phyloP scores from a whole-genome alignment of 1,139 yeast species.

The Ogataea hybrid region DNA sequence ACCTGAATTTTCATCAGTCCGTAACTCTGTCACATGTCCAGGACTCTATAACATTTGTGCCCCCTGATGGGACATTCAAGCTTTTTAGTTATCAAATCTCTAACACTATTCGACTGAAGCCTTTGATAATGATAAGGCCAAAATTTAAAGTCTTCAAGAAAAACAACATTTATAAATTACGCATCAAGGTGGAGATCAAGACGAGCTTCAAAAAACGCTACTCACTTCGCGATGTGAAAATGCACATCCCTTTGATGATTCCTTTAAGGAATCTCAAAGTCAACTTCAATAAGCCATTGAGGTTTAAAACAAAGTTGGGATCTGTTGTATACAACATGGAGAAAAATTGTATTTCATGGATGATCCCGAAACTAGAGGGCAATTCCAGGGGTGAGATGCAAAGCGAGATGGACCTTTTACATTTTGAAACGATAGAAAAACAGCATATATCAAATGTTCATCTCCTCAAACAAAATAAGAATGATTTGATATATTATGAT shows the following conservation, averaged over 20 bases:
- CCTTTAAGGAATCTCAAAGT: conserved; percentile 32
- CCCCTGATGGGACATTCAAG: conserved; percentile 77
- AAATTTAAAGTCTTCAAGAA: conserved; percentile 41
- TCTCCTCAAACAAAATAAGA: conserved; percentile 30
- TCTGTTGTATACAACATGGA: conserved; percentile 66
- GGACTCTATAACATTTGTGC: conserved; percentile 61
- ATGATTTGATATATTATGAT: conserved; percentile 42
- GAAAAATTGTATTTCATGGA: conserved; percentile 60
- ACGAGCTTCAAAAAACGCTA: conserved; percentile 69
- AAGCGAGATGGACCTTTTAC: conserved; percentile 61
- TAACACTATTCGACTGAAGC: conserved; percentile 41
- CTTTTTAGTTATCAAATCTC: conserved; percentile 54
- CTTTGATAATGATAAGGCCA: conserved; percentile 51
- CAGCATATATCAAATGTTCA: conserved; percentile 22
- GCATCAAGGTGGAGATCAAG: conserved; percentile 44
- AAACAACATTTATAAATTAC: conserved; percentile 41
- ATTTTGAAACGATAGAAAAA: conserved; percentile 37
- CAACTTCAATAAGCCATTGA: conserved; percentile 50
- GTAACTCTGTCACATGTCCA: conserved; percentile 61
- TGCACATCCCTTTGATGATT: conserved; percentile 60
- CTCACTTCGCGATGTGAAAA: conserved; percentile 54
- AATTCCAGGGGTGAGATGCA: conserved; percentile 46
- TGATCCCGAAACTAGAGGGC: conserved; percentile 56
- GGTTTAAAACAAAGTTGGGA: conserved; percentile 66
- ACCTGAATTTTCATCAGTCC: conserved; percentile 75